A percentile compares a stretch with the other conserved stretches of the same genome.
Conservation (phyloP, 2,329 filamentous ascomycete genomes). For the Monosporascus ibericus region DNA sequence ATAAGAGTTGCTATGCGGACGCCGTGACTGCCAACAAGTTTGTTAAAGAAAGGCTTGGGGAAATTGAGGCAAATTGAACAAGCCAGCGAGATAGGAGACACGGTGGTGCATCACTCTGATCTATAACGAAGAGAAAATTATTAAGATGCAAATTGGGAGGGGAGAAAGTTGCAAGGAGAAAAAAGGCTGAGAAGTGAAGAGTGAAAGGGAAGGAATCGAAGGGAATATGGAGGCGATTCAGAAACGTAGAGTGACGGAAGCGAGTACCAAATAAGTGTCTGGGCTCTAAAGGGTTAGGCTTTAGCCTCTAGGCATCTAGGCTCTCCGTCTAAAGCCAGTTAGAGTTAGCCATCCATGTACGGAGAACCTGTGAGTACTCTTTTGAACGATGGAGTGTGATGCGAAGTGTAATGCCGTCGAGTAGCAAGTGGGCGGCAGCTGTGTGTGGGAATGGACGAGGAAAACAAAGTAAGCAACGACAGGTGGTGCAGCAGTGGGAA, state of each 20-base stretch:
- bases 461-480: too few relatives aligned
- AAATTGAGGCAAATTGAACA: constrained; percentile 5
- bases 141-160: constrained; percentile 22
- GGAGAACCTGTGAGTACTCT: too few relatives aligned
- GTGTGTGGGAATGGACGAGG: too few relatives aligned
- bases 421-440: too few relatives aligned
- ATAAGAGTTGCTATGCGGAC: too few relatives aligned
- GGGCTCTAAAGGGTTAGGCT: neutral
- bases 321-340: neutral
- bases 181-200: constrained; percentile 30
- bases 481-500: too few relatives aligned
- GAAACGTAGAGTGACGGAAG: neutral
- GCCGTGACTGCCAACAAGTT: neutral
- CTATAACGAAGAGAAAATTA: constrained; percentile 14
- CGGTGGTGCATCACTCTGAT: constrained; percentile 23
- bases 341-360: too few relatives aligned
- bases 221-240: constrained; percentile 15
- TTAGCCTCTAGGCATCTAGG: neutral
- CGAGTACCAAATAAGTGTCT: neutral
- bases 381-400: too few relatives aligned
- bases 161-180: constrained; percentile 21
- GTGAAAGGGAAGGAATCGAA: constrained; percentile 30
- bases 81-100: constrained; percentile 19
- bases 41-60: neutral
- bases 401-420: too few relatives aligned